Percentiles rank a stretch among this genome's conserved stretches.
Conservation (phyloP, 441 rosid genomes). For the Adansonia grandidieri region DNA sequence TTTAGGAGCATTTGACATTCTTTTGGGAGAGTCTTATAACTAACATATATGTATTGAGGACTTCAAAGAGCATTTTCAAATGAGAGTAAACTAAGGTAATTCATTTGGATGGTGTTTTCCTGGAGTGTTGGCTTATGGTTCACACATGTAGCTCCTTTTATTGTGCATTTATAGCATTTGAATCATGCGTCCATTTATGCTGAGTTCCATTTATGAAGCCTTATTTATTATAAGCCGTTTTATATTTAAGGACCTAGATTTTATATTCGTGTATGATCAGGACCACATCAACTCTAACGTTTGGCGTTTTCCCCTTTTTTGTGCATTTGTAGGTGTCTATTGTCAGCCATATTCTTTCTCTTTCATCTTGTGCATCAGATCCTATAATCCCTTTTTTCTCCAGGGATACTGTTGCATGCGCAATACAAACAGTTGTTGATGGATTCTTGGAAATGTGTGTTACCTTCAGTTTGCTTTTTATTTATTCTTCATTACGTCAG, state of each 20-base stretch:
- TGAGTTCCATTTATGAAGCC: conserved; percentile 9
- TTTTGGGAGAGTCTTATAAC: neutral
- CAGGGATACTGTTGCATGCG: conserved; percentile 58
- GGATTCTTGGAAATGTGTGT: conserved; percentile 86
- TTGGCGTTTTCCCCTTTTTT: conserved; percentile 21
- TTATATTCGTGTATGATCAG: conserved; percentile 14
- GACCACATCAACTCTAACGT: conserved; percentile 21
- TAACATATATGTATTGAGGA: neutral
- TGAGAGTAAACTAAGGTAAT: neutral
- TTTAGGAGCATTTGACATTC: neutral
- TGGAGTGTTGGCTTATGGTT: neutral
- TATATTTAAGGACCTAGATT: neutral
- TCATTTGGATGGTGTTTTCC: neutral
- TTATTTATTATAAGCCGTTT: neutral
- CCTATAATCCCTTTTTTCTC: conserved; percentile 78
- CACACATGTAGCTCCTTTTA: conserved; percentile 12
- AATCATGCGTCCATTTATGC: neutral
- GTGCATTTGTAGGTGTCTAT: conserved; percentile 75
- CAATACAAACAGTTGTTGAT: conserved; percentile 87
- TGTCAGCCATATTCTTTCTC: conserved; percentile 80
- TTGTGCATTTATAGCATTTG: conserved; percentile 10
- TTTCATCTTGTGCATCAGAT: conserved; percentile 70
- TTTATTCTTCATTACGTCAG: conserved; percentile 22
- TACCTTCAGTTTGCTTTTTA: conserved; percentile 31
- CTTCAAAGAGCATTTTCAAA: conserved; percentile 1